Evolutionary conservation across 495 filamentous ascomycete species (phyloP), one percentile per base, ranked within the genome.

Genomic region (Xeromyces bisporus): DNA sequence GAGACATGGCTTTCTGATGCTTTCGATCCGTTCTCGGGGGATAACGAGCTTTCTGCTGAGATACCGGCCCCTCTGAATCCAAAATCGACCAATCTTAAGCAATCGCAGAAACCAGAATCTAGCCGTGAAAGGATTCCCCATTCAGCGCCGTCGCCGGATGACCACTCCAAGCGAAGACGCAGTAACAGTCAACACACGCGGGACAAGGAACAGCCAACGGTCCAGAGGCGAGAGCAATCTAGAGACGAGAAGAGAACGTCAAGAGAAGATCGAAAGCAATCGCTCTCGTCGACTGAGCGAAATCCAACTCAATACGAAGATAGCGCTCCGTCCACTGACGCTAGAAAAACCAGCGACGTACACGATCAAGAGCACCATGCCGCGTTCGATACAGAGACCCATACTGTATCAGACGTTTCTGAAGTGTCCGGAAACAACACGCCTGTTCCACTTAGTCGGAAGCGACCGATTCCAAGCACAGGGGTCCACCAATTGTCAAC

Each of bases 1-100:
- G 77, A 84, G 52, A 73, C 73, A 2, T 86, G 80, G 80, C 53
- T 86, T 18, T 75, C 75, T 29, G 64, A 62, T 14, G 82, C 77
- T 1, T 61, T 71, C 7, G 80, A 86, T 40, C 78, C 80, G 6
- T 83, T 84, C 38, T 41, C 78, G 13, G 75, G 81, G 13, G 37
- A 55, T 18, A 46, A 44, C 7, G 48, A 47, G 17, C 33, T 48
- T 10, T 47, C 57, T 20, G 51, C 48, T 14, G 61, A 67, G 20
- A 50, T 63, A 13, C 60, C 66, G 12, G 53, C 54, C 15, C 50
- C 66, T 5, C 33, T 63, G 23, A 61, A 65, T 25, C 56, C 52
- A 11, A 56, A 46, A 30, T 42, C 49, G 11, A 50, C 44, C 24
- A 43, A 43, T 28, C 37, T 42, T n/a, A 46, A 48, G 28, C 37